A percentile compares a stretch with the other conserved stretches of the same genome.
phyloP scores from a whole-genome alignment of 805 yeast genomes.

The Schizosaccharomyces japonicus region DNA sequence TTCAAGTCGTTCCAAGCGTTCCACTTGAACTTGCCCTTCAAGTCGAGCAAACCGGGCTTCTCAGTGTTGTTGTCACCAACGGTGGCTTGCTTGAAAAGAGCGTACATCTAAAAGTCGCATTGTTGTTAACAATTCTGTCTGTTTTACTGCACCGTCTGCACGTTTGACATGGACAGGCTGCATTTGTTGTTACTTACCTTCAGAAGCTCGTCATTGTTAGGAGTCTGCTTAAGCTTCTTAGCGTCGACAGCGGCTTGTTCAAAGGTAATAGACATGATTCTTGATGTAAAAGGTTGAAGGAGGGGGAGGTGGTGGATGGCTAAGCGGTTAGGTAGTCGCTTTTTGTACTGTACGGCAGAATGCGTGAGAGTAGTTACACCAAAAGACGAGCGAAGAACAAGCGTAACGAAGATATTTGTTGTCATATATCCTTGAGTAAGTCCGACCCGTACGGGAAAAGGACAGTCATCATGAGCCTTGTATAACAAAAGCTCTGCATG shows the following conservation, averaged over 20 bases:
- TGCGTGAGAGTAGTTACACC: too few species aligned
- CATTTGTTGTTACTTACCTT: constrained; percentile 16
- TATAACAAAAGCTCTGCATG: too few species aligned
- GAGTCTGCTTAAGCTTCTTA: constrained; percentile 47
- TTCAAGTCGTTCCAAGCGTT: constrained; percentile 77
- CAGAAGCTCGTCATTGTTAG: constrained; percentile 67
- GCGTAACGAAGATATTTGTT: too few species aligned
- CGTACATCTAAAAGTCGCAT: constrained; percentile 39
- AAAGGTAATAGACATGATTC: neutral
- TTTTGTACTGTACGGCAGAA: too few species aligned
- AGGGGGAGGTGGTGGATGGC: too few species aligned
- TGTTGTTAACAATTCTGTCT: neutral
- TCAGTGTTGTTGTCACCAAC: constrained; percentile 74
- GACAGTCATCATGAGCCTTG: too few species aligned
- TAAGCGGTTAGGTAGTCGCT: too few species aligned
- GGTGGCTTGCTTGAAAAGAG: constrained; percentile 88
- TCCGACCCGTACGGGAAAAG: too few species aligned
- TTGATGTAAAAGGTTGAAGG: neutral
- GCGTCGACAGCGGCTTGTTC: constrained; percentile 35
- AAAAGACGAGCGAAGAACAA: too few species aligned
- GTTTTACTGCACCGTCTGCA: neutral
- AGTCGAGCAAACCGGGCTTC: constrained; percentile 78
- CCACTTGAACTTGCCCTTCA: constrained; percentile 95
- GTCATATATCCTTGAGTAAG: too few species aligned
- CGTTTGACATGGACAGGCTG: neutral